Evolutionary conservation across 768 basidiomycete genomes (phyloP), one percentile per base, ranked within the genome.

Genomic region (Hygrophorus pudorinus): DNA sequence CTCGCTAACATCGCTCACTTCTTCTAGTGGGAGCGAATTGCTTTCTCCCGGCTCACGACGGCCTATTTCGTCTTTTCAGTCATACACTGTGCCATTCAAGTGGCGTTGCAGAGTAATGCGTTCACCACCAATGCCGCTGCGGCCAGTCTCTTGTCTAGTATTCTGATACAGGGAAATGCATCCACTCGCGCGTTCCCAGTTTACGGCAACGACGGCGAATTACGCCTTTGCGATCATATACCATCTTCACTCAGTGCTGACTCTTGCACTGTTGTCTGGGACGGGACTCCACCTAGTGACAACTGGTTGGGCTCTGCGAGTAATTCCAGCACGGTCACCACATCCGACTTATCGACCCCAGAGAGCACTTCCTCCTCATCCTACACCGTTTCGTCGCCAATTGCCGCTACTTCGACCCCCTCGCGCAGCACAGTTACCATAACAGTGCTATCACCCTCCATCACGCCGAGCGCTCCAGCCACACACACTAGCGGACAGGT

Each of bases 41-140:
- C 81, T 16, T 76, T 79, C 55, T 82, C 84, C 38, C 71, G 70
- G 30, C 65, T 82, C 42, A 80, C 85, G 14, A 64, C 70, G 48
- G 54, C 76, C 54, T 89, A 85, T 59, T 76, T 85, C 55, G 43
- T 68, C 35, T 82, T 86, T 57, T 79, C 85, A 16, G 45, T 81
- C 41, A 39, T 76, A 36, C 81, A 86, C 57, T 85, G 80, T 51
- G 51, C 72, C 45, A 57, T 85, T 47, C 85, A 87, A 60, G 66
- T 86, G 50, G 65, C 72, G 20, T 67, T 89, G 37, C 85, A 88
- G 62, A 72, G 70, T 41, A 70, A 71, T 42, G 84, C 79, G 9
- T 81, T 79, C 64, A 65, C 66, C 10, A 75, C 75, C 62, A 87
- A 87, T 52, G 70, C 70, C 7, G 51, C 70, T 14, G 81, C 83